Evolutionary conservation across 1,284 basidiomycete genomes (phyloP).

Genomic region (Xerocomus cyaneibrunnescens): DNA sequence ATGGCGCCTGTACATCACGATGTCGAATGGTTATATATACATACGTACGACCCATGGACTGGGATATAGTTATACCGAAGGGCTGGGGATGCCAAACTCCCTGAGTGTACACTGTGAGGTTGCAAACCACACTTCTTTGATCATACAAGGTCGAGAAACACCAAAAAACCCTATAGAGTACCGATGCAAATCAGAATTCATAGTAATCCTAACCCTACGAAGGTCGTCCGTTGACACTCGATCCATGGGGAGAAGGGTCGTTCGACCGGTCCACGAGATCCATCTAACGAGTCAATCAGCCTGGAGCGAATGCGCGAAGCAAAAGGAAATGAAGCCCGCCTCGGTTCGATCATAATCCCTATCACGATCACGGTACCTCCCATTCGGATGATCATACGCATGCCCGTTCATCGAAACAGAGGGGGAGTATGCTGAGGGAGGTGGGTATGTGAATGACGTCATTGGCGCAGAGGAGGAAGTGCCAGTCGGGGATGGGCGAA

Average conservation of each 20-base stretch:
- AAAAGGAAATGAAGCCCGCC: conserved; percentile 3
- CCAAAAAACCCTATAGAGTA: background rate
- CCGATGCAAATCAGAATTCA: background rate
- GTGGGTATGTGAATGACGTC: conserved; percentile 20
- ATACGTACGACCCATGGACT: background rate
- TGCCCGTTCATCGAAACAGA: conserved; percentile 27
- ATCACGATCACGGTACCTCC: conserved; percentile 29
- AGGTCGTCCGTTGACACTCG: conserved; percentile 28
- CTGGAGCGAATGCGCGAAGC: background rate
- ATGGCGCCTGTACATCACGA: background rate
- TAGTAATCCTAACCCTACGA: conserved; percentile 10
- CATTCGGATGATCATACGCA: conserved; percentile 25
- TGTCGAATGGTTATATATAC: background rate
- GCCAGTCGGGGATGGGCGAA: conserved; percentile 30
- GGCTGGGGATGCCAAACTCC: background rate
- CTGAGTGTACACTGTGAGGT: background rate
- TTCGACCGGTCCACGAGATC: conserved; percentile 20
- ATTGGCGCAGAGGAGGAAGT: conserved; percentile 19
- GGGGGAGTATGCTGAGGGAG: conserved; percentile 8
- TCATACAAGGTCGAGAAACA: conserved; percentile 4
- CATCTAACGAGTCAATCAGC: conserved; percentile 4
- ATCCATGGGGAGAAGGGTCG: conserved; percentile 24
- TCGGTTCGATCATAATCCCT: conserved; percentile 28
- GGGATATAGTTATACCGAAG: background rate
- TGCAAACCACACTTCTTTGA: background rate